phyloP scores from a whole-genome alignment of 306 rosid genomes.

The Medicago truncatula region DNA sequence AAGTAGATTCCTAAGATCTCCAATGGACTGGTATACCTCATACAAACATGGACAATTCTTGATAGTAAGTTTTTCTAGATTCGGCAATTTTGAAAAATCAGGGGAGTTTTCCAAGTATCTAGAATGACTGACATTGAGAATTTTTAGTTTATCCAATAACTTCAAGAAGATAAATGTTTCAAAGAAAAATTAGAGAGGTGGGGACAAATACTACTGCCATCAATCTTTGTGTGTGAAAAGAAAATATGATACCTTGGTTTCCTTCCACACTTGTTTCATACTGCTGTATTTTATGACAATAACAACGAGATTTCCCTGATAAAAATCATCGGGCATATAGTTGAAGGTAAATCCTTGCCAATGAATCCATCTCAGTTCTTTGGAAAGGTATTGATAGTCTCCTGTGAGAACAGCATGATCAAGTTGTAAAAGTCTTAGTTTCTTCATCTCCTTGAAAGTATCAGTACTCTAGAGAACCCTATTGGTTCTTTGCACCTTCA shows the following conservation, averaged over 20 bases:
- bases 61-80: constrained; percentile 30
- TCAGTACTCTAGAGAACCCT: constrained; percentile 4
- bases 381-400: constrained; percentile 37
- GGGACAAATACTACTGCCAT: constrained; percentile 29
- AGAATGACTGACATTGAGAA: constrained; percentile 47
- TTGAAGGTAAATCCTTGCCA: constrained; percentile 50
- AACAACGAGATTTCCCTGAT: constrained; percentile 33
- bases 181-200: not conserved
- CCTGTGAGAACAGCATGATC: constrained; percentile 19
- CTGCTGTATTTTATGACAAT: constrained; percentile 41
- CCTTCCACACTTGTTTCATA: not conserved
- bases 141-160: constrained; percentile 23
- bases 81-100: constrained; percentile 31
- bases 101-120: constrained; percentile 25
- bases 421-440: constrained; percentile 51
- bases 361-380: constrained; percentile 41
- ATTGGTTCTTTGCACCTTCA: not conserved
- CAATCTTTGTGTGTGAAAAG: not conserved
- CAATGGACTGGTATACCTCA: constrained; percentile 44
- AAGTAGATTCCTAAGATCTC: not conserved
- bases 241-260: too few relatives aligned
- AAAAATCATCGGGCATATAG: constrained; percentile 38
- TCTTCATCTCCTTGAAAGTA: constrained; percentile 48
- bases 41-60: constrained; percentile 23
- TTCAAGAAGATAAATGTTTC: not conserved